These are phyloP conservation scores for Verbena officinalis DNA, from an alignment of 257 asterid genomes.

Conservation along the genomic window DNA sequence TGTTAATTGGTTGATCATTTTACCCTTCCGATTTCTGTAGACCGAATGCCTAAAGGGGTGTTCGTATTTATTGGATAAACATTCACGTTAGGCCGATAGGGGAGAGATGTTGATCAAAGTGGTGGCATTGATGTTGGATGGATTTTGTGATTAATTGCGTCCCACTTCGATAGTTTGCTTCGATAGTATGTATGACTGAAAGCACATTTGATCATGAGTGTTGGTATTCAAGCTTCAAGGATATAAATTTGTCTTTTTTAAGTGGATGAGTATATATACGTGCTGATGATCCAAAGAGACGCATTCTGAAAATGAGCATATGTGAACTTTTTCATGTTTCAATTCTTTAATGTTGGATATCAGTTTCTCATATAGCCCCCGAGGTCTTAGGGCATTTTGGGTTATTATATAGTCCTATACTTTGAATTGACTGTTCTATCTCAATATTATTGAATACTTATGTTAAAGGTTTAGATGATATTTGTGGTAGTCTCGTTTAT, in stretches of 20 bases:
- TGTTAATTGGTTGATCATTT: constrained; percentile 10
- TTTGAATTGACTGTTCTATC: constrained; percentile 5
- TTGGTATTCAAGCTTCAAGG: constrained; percentile 5
- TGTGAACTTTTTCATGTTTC: background rate
- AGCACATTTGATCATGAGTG: background rate
- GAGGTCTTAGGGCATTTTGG: background rate
- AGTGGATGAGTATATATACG: background rate
- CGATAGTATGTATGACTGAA: background rate
- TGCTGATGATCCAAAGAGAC: background rate
- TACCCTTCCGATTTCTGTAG: constrained; percentile 16
- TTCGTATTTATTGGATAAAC: constrained; percentile 8
- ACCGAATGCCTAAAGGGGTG: constrained; percentile 19
- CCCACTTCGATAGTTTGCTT: constrained; percentile 5
- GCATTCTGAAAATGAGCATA: background rate
- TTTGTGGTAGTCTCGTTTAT: constrained; percentile 28
- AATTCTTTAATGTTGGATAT: background rate
- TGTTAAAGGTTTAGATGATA: constrained; percentile 19
- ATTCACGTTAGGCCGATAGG: background rate
- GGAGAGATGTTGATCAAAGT: constrained; percentile 6
- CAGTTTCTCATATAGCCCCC: constrained; percentile 11
- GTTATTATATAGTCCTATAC: background rate
- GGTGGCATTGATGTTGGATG: constrained; percentile 15
- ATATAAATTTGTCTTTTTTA: background rate
- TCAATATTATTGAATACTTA: constrained; percentile 14
- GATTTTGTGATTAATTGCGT: constrained; percentile 20